Percentiles rank a stretch among this genome's conserved stretches.
Evolutionary conservation across 345 rosid species (phyloP).

Genomic region (Linum lewisii): DNA sequence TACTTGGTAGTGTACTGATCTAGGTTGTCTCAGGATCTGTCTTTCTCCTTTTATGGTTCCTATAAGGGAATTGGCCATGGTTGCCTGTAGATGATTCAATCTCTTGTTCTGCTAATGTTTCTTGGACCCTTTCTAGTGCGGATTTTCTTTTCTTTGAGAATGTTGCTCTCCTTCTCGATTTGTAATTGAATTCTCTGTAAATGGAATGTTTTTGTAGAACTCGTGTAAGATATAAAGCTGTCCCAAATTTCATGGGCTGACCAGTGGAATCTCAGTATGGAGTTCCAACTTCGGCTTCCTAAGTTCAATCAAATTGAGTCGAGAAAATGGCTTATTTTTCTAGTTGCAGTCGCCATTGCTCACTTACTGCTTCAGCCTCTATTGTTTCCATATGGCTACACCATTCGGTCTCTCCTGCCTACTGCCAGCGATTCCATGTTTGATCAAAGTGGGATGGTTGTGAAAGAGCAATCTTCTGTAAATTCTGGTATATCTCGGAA

Average conservation of each 20-base stretch:
- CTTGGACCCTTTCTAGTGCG: neutral
- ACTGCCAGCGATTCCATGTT: constrained; percentile 5
- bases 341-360: constrained; percentile 41
- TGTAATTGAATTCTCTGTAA: neutral
- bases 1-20: neutral
- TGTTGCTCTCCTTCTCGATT: too few species aligned
- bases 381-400: constrained; percentile 56
- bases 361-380: constrained; percentile 54
- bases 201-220: neutral
- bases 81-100: neutral
- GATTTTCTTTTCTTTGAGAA: neutral
- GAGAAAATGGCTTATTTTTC: constrained; percentile 45
- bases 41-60: neutral
- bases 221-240: neutral
- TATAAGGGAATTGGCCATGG: neutral
- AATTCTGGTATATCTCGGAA: constrained; percentile 39
- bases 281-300: constrained; percentile 22
- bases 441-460: constrained; percentile 15
- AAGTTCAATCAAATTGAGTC: constrained; percentile 31
- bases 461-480: constrained; percentile 20
- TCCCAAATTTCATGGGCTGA: neutral
- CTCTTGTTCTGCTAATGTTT: neutral
- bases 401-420: constrained; percentile 50
- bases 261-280: constrained; percentile 27
- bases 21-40: neutral